Evolutionary conservation across 1,284 basidiomycete species (phyloP).

Genomic region (Cryptococcus sp.): DNA sequence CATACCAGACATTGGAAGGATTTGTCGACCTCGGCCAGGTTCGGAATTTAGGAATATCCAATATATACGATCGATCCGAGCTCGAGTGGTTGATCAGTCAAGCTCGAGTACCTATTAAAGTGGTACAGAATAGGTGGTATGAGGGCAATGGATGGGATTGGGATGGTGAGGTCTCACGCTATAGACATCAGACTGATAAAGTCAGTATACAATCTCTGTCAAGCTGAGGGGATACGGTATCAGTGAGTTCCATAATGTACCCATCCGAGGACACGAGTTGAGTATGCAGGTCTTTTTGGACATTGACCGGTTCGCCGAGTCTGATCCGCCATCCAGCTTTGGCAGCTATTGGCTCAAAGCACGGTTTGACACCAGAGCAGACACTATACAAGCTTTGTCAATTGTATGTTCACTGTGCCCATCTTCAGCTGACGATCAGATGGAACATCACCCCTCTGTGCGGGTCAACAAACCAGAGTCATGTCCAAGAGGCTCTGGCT

Average conservation of each 20-base stretch:
- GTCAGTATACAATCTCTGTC: conserved; percentile 38
- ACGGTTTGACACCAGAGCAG: conserved; percentile 60
- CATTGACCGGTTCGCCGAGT: conserved; percentile 66
- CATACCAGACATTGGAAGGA: conserved; percentile 60
- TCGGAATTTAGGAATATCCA: conserved; percentile 66
- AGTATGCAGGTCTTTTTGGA: conserved; percentile 70
- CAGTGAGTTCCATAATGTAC: conserved; percentile 53
- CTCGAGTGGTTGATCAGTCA: conserved; percentile 55
- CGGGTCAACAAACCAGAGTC: conserved; percentile 40
- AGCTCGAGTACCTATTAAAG: conserved; percentile 55
- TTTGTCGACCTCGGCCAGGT: conserved; percentile 63
- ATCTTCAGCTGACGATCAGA: conserved; percentile 6
- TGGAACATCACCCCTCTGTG: conserved; percentile 43
- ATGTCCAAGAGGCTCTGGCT: conserved; percentile 62
- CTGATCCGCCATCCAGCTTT: conserved; percentile 57
- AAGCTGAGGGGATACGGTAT: conserved; percentile 60
- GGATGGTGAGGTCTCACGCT: conserved; percentile 40
- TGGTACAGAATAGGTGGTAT: conserved; percentile 75
- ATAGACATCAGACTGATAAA: not conserved
- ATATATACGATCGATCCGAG: conserved; percentile 61
- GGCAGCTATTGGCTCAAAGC: conserved; percentile 50
- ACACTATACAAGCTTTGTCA: conserved; percentile 65
- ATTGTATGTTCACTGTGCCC: conserved; percentile 20
- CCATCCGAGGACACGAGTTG: not conserved
- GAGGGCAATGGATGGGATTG: conserved; percentile 72